These are phyloP conservation scores for Nigrospora oryzae DNA, from an alignment of 2,329 filamentous ascomycete genomes.

Conservation along the genomic window DNA sequence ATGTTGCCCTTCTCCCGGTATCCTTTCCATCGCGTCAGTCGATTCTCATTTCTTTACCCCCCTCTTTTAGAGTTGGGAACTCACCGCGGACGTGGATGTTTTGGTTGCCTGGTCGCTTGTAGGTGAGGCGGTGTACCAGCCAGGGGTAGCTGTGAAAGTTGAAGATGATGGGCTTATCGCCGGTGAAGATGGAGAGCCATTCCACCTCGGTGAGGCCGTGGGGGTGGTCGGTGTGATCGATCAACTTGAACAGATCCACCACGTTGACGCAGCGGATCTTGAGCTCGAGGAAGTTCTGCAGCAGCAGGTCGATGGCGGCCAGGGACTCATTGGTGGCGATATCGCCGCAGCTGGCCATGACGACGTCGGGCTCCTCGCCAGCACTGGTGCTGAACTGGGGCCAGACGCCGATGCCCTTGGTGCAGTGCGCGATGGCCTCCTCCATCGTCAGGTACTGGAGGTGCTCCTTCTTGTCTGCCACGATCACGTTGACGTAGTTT, in stretches of 20 bases:
- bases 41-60: not conserved
- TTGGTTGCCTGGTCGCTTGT: constrained; percentile 60
- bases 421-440: constrained; percentile 65
- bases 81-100: constrained; percentile 61
- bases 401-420: constrained; percentile 73
- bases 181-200: constrained; percentile 64
- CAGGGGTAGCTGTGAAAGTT: constrained; percentile 82
- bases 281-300: constrained; percentile 61
- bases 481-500: constrained; percentile 77
- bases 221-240: constrained; percentile 60
- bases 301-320: constrained; percentile 64
- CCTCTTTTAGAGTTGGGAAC: not conserved
- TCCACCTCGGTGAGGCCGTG: constrained; percentile 62
- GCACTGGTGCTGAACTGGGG: constrained; percentile 66
- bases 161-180: constrained; percentile 66
- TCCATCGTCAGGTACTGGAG: constrained; percentile 70
- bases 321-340: constrained; percentile 67
- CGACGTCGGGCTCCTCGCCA: constrained; percentile 59
- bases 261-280: constrained; percentile 75
- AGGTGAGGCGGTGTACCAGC: constrained; percentile 69
- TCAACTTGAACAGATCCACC: constrained; percentile 74
- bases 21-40: constrained; percentile 18
- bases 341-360: constrained; percentile 72
- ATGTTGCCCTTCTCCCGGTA: constrained; percentile 83
- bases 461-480: constrained; percentile 73